Conservation (phyloP, 129 eudicot genomes). For the Centaurea solstitialis region DNA sequence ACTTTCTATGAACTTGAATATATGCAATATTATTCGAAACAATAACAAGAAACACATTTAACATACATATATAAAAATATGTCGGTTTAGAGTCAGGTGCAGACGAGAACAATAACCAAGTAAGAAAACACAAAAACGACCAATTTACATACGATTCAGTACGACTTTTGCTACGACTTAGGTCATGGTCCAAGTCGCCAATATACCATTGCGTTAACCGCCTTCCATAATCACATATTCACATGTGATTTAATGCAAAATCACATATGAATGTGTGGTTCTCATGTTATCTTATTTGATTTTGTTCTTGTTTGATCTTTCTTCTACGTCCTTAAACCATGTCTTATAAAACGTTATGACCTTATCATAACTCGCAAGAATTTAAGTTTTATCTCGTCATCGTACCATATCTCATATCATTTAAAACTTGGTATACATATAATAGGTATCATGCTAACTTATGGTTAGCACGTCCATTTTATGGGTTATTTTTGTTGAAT, state of each 20-base stretch:
- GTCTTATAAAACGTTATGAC: background rate
- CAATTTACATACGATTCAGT: background rate
- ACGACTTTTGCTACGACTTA: background rate
- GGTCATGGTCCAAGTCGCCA: background rate
- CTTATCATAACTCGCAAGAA: background rate
- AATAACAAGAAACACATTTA: too few relatives aligned
- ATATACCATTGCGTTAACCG: background rate
- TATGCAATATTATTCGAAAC: too few relatives aligned
- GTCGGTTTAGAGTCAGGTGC: background rate
- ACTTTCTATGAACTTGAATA: too few relatives aligned
- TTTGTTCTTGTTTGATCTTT: background rate
- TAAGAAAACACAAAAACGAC: background rate
- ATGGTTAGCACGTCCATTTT: slow-evolving; percentile 3
- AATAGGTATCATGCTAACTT: background rate
- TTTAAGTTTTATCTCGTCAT: too few relatives aligned
- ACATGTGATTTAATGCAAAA: background rate
- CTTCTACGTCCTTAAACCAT: background rate
- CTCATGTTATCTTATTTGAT: background rate
- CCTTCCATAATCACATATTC: background rate
- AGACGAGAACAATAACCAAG: background rate
- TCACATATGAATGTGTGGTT: background rate
- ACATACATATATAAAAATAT: background rate
- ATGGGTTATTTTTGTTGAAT: background rate
- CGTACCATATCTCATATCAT: background rate
- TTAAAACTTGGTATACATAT: background rate